Evolutionary conservation across 257 asterid genomes (phyloP), one percentile per base, ranked within the genome.

Genomic region (Verbena officinalis): DNA sequence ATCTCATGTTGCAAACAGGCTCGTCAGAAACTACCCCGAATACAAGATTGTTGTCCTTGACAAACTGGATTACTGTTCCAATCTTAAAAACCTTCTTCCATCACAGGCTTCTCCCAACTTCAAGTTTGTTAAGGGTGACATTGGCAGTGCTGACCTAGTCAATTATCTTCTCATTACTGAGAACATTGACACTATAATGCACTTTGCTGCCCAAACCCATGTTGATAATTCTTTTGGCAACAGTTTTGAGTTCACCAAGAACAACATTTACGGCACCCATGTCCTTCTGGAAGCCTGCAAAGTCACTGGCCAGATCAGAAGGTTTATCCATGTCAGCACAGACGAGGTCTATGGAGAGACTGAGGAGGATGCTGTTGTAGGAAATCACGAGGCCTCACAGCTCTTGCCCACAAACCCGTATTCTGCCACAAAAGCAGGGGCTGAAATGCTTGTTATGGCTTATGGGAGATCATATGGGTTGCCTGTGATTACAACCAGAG

Each of bases 401-500:
- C 89, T 85, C 19, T 77, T 83, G 42, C 93, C 93, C 0, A 85
- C 93, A 0, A 85, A 85, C 56, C 93, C 93, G 0, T 85, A 85
- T 64, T 85, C 93, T 0, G 93, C 93, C 39, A 82, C 89, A 1
- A 85, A 85, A 64, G 92, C 92, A 40, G 92, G 89, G 30, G 92
- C 92, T 4, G 92, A 85, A 61, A 85, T 85, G 93, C 93, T 85
- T 67, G 93, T 85, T 11, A 83, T 85, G 93, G 93, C 93, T 20
- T 85, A 85, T 24, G 89, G 84, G 9, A 63, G 93, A 59, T 85
- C 93, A 1, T 85, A 85, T 23, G 93, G 89, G 5, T 69, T 85
- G 65, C 93, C 93, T 12, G 87, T 83, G 59, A 86, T 86, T 40
- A 86, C 90, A 2, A 86, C 94, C 0, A 65, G 94, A 31, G 94